These are phyloP conservation scores for Lactifluus hygrophoroides DNA, from an alignment of 768 basidiomycete genomes.

Conservation along the genomic window DNA sequence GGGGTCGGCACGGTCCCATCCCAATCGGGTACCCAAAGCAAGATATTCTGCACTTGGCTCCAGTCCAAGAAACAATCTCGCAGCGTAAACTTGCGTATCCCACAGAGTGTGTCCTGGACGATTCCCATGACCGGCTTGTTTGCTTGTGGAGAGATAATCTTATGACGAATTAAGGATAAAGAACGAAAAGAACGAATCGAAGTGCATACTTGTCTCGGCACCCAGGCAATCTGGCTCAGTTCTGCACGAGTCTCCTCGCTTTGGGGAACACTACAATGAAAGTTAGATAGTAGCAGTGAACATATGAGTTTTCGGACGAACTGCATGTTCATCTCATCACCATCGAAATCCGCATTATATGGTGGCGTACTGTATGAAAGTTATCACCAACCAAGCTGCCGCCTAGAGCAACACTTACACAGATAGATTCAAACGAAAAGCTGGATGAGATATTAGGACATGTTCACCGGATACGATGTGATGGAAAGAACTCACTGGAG, in stretches of 20 bases:
- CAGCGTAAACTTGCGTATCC: slow-evolving; percentile 93
- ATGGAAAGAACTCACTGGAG: slow-evolving; percentile 60
- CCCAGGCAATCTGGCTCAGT: slow-evolving; percentile 97
- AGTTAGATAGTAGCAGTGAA: slow-evolving; percentile 8
- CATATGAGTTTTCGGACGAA: slow-evolving; percentile 38
- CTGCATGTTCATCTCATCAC: slow-evolving; percentile 99
- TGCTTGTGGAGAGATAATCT: slow-evolving; percentile 99
- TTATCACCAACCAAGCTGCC: slow-evolving; percentile 24
- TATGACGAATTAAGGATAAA: neutral
- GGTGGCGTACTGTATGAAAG: slow-evolving; percentile 66
- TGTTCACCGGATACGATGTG: neutral
- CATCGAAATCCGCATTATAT: slow-evolving; percentile 99
- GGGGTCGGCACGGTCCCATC: slow-evolving; percentile 89
- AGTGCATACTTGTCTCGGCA: slow-evolving; percentile 75
- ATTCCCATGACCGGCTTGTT: slow-evolving; percentile 99
- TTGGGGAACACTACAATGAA: slow-evolving; percentile 71
- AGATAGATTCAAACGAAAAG: slow-evolving; percentile 95
- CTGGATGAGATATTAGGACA: slow-evolving; percentile 34
- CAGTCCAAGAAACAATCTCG: slow-evolving; percentile 95
- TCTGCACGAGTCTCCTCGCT: slow-evolving; percentile 98
- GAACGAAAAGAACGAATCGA: neutral
- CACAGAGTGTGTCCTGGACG: slow-evolving; percentile 97
- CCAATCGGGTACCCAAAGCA: slow-evolving; percentile 98
- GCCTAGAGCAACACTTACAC: slow-evolving; percentile 54
- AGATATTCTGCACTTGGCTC: slow-evolving; percentile 92